These are phyloP conservation scores for Lentinula novae-zelandiae DNA, from an alignment of 1,284 basidiomycete species.

Conservation along the genomic window DNA sequence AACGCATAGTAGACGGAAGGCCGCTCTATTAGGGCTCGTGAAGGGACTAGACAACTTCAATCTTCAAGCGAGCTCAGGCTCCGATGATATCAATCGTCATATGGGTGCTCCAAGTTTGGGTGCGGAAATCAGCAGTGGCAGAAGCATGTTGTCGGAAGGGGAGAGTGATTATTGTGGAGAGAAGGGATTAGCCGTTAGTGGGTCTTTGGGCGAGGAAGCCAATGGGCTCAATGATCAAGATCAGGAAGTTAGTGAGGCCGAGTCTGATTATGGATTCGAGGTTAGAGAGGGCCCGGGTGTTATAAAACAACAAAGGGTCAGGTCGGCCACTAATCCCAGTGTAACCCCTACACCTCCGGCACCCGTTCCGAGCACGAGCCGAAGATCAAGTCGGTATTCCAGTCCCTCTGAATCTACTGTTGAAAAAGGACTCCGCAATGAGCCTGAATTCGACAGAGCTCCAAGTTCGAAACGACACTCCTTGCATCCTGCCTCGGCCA, in stretches of 20 bases:
- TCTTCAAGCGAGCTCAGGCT: constrained; percentile 8
- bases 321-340: no score
- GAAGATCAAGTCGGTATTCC: not conserved
- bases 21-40: constrained; percentile 41
- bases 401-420: not conserved
- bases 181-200: constrained; percentile 35
- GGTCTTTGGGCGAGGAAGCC: constrained; percentile 25
- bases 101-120: not conserved
- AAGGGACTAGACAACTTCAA: constrained; percentile 32
- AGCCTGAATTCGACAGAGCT: not conserved
- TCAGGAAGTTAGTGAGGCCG: constrained; percentile 10
- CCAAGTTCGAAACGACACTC: not conserved
- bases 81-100: not conserved
- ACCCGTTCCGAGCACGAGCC: not conserved
- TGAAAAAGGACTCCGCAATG: not conserved
- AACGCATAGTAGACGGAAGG: constrained; percentile 28
- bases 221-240: constrained; percentile 17
- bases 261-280: constrained; percentile 26
- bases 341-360: not conserved
- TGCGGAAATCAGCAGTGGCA: constrained; percentile 5
- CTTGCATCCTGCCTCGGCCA: not conserved
- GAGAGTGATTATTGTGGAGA: constrained; percentile 29
- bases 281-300: constrained; percentile 3
- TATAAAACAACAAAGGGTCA: not conserved
- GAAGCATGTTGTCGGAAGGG: constrained; percentile 4